These are phyloP conservation scores for Grosmannia serpens DNA, from an alignment of 2,329 filamentous ascomycete species.

Conservation along the genomic window DNA sequence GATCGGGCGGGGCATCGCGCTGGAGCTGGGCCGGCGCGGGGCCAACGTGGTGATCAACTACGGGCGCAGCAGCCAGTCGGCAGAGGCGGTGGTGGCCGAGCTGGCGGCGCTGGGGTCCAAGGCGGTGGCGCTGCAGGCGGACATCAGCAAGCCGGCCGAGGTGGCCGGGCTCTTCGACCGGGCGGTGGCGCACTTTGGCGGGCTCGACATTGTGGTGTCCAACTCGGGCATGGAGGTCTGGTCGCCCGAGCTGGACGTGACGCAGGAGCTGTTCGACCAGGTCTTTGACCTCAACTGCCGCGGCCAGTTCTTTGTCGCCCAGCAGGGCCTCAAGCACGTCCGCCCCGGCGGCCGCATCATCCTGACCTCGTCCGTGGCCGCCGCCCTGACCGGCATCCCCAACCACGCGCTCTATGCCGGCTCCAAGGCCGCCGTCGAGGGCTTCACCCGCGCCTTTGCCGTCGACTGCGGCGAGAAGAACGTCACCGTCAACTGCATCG, in stretches of 20 bases:
- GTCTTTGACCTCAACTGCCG: constrained; percentile 62
- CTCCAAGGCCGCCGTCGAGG: constrained; percentile 61
- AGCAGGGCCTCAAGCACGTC: constrained; percentile 62
- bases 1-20: constrained; percentile 54
- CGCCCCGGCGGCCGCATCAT: constrained; percentile 60
- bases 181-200: constrained; percentile 53
- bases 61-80: constrained; percentile 39
- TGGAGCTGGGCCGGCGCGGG: constrained; percentile 55
- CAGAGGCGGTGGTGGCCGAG: constrained; percentile 43
- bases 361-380: constrained; percentile 59
- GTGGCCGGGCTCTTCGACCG: constrained; percentile 54
- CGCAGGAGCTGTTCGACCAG: constrained; percentile 58
- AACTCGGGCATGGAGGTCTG: constrained; percentile 63
- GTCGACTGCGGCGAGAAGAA: constrained; percentile 58
- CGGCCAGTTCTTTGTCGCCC: constrained; percentile 68
- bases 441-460: constrained; percentile 59
- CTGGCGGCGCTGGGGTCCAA: constrained; percentile 45
- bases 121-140: constrained; percentile 49
- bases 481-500: constrained; percentile 63
- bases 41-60: constrained; percentile 59
- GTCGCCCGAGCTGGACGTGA: constrained; percentile 58
- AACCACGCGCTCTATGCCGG: constrained; percentile 63
- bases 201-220: constrained; percentile 60
- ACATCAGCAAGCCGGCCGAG: constrained; percentile 48
- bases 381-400: constrained; percentile 53